phyloP scores from a whole-genome alignment of 306 rosid species.

The Casuarina equisetifolia region DNA sequence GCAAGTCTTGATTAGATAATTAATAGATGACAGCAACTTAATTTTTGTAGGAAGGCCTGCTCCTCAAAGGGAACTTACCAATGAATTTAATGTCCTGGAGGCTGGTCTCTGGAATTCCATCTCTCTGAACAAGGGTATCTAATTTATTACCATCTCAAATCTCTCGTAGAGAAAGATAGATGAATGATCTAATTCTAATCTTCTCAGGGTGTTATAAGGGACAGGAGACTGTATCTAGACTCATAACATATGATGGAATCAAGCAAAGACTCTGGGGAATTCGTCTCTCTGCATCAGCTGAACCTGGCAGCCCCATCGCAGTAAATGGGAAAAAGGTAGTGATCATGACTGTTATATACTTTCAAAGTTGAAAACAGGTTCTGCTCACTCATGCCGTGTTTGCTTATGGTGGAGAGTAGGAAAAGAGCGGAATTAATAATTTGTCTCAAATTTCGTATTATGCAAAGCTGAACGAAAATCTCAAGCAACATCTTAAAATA shows the following conservation, averaged over 20 bases:
- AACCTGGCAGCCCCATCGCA: slow-evolving; percentile 72
- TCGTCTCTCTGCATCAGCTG: slow-evolving; percentile 68
- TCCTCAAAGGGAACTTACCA: slow-evolving; percentile 83
- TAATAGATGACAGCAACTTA: not conserved
- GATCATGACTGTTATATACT: not conserved
- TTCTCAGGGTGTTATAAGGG: slow-evolving; percentile 92
- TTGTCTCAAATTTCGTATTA: not conserved
- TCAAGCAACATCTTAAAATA: not conserved
- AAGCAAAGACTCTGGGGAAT: slow-evolving; percentile 95
- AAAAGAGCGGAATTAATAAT: not conserved
- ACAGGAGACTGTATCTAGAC: slow-evolving; percentile 92
- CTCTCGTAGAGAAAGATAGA: slow-evolving; percentile 21
- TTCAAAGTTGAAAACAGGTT: not conserved
- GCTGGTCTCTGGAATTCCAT: slow-evolving; percentile 90
- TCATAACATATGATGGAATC: slow-evolving; percentile 84
- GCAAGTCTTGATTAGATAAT: not conserved
- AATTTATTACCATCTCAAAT: slow-evolving; percentile 15
- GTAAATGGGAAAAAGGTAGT: slow-evolving; percentile 68
- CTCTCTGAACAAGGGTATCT: slow-evolving; percentile 73
- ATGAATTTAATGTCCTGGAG: slow-evolving; percentile 90
- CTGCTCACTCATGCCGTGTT: not conserved
- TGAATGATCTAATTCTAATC: slow-evolving; percentile 25
- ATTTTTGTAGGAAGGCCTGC: slow-evolving; percentile 82
- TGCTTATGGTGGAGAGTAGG: not conserved
- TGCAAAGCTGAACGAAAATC: not conserved